Conservation (phyloP, 768 basidiomycete genomes). For the Baorangia bicolor region DNA sequence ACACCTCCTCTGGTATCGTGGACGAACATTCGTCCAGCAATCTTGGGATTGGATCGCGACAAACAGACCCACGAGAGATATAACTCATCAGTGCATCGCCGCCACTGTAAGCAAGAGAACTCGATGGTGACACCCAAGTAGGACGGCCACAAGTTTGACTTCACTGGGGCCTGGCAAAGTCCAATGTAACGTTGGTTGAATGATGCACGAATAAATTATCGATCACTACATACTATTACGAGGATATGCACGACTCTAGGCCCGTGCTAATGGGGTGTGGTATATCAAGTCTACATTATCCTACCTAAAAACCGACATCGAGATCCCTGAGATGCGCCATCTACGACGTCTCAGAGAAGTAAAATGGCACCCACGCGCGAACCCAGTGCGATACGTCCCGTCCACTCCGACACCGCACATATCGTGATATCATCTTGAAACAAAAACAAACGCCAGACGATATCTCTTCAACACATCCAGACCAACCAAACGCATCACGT, state of each 20-base stretch:
- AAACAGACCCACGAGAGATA: neutral
- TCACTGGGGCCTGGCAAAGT: no score
- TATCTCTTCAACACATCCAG: neutral
- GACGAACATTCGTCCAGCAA: slow-evolving; percentile 11
- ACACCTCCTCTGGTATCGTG: neutral
- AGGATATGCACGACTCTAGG: no score
- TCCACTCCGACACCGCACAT: slow-evolving; percentile 47
- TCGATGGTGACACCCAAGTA: no score
- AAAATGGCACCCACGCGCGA: slow-evolving; percentile 38
- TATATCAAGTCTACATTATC: no score
- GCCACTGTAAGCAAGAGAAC: no score
- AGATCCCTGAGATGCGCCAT: neutral
- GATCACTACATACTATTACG: no score
- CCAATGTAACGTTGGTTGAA: no score
- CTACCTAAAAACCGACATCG: no score
- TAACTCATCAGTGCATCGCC: no score
- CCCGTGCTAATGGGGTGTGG: no score
- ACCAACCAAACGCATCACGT: neutral
- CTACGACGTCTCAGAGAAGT: slow-evolving; percentile 9
- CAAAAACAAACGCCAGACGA: neutral
- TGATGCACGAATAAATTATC: no score
- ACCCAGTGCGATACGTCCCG: slow-evolving; percentile 43
- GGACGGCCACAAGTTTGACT: no score
- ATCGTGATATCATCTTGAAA: slow-evolving; percentile 43
- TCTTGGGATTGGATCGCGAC: slow-evolving; percentile 15